Base-by-base conservation (phyloP, 1,284 basidiomycete genomes). In the Heimioporus punctisporus region DNA sequence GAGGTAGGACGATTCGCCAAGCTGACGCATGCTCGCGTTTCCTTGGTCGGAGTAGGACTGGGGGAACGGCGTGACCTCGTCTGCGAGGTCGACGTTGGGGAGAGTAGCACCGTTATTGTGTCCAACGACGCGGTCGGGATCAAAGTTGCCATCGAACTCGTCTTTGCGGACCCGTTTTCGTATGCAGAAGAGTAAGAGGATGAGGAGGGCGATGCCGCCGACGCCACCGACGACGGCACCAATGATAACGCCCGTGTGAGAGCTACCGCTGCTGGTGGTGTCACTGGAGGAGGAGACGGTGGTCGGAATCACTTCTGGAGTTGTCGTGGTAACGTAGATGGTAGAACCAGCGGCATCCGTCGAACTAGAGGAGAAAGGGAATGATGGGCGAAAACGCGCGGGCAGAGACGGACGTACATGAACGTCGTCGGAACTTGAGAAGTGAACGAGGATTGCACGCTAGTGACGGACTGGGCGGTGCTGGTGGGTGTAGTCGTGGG, bases 91-190 rank as follows among this genome's bases (percentile, higher is more conserved):
- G 49, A 76, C 58, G 19, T 63, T 43, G 6, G 75, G 73, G 40
- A 74, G 66, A 6, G 68, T 72, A 42, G 61, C 66, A 44, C 62
- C 65, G 21, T 55, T 62, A 8, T 59, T 4, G 41, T 55, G 62
- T 10, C 51, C 64, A 3, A 60, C 60, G 49, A 81, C 73, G 11
- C 72, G 72, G 57, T 81, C 79, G 1, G 79, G 80, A 44, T 81
- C 79, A 56, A 81, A 81, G 69, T 80, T 73, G 46, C 79, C 80
- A 51, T 81, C 79, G 51, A 81, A 81, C 30, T 81, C 79, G 26
- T 72, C 58, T 21, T 50, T 58, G 45, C 53, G 57, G 10, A 21
- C 46, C 2, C 64, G 56, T 45, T 27, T 54, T 10, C 68, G 63
- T 25, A 71, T 50, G 25, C 66, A 69, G 43, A 68, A 56, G 44